Base-by-base conservation (phyloP, 83 land plant species). In the Picea engelmannii region DNA sequence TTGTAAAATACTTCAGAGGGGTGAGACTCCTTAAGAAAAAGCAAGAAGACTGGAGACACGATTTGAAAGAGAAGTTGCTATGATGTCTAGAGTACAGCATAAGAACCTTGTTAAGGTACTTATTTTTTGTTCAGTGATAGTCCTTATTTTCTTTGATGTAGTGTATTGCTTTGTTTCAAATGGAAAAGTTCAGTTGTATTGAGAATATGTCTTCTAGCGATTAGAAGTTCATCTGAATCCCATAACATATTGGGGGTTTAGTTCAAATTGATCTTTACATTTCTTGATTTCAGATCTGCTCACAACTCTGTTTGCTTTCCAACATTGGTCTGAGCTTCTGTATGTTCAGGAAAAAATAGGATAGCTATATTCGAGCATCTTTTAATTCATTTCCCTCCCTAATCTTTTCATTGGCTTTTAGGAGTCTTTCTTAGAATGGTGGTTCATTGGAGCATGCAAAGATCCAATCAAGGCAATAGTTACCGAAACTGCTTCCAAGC, bases 401-500 rank as follows among this genome's bases (percentile, higher is more conserved):
- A 20, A 16, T 2, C 8, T 44, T 71, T 70, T 42, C 52, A 40
- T 0, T 70, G 52, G 10, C 12, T 9, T 6, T 4, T 40, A 40
- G 15, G 27, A 38, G 11, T 71, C 23, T 20, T 44, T 11, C 44
- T 31, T 31, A 31, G 35, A 1, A n/a, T 42, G 58, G 42, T 83
- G 92, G 96, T 92, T 94, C 68, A 92, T 94, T 84, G 96, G 96
- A 82, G 96, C 93, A 52, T 94, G 95, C 77, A 91, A 92, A 78
- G 88, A 94, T 58, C 95, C 92, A 60, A 66, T 87, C 21, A 94
- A 87, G 93, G 96, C 84, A 44, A 89, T 94, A 40, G 91, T 88
- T 23, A 89, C 95, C 18, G 93, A 94, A n/a, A 83, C 80, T 92
- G 5, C 81, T 94, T 62, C 90, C 92, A 2, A 92, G 93, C 17